These are phyloP conservation scores for Salix suchowensis DNA, from an alignment of 345 rosid species.

Conservation along the genomic window DNA sequence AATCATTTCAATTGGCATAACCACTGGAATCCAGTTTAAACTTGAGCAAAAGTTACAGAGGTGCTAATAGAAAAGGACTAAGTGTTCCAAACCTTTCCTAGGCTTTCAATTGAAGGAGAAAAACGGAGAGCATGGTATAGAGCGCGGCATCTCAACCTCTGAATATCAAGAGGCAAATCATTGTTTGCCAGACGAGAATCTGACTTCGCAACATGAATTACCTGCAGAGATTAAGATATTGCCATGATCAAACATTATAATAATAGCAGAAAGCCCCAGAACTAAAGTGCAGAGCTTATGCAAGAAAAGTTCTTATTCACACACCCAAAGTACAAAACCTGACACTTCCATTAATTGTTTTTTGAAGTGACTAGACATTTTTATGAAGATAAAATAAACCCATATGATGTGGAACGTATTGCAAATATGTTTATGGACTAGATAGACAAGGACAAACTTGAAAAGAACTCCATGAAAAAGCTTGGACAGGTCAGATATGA, in stretches of 20 bases:
- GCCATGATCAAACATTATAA: not conserved
- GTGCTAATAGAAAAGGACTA: not conserved
- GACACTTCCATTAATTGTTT: not conserved
- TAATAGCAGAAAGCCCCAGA: not conserved
- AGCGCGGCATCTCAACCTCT: constrained; percentile 91
- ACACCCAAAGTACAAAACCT: not conserved
- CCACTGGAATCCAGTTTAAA: not conserved
- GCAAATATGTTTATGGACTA: too few species aligned
- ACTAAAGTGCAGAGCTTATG: not conserved
- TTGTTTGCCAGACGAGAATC: constrained; percentile 95
- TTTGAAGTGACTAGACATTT: not conserved
- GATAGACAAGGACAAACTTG: too few species aligned
- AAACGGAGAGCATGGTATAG: constrained; percentile 68
- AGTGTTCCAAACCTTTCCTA: constrained; percentile 68
- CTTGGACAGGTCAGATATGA: too few species aligned
- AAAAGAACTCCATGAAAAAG: not conserved
- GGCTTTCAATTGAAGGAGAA: constrained; percentile 65
- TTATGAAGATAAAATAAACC: not conserved
- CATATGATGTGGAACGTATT: not conserved
- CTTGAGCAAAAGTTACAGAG: not conserved
- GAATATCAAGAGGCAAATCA: constrained; percentile 76
- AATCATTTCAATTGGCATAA: not conserved
- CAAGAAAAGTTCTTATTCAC: not conserved
- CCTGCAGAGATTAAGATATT: constrained; percentile 40
- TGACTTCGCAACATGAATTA: constrained; percentile 79